Evolutionary conservation across 352 stramenopile species (phyloP).

Genomic region (Aphanomyces euteiches): DNA sequence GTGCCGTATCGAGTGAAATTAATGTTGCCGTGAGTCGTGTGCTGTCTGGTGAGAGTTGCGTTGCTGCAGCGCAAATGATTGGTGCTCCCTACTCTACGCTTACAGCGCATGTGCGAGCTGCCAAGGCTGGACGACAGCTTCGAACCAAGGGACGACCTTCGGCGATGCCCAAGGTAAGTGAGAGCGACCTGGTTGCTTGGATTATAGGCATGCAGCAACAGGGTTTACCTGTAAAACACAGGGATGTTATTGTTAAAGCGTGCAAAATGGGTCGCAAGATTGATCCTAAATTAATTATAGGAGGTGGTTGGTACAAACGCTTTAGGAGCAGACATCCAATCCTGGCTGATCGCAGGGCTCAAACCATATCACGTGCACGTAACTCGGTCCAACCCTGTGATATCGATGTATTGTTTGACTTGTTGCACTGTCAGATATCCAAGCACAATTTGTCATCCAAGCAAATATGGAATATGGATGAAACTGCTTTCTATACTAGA

Average conservation of each 20-base stretch:
- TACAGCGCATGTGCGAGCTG: too few species aligned
- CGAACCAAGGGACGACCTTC: too few species aligned
- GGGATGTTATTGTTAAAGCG: conserved; percentile 30
- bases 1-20: too few species aligned
- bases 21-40: too few species aligned
- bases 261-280: conserved; percentile 14
- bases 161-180: background rate
- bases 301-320: conserved; percentile 33
- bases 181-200: conserved; percentile 32
- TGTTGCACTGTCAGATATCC: background rate
- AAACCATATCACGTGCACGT: conserved; percentile 24
- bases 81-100: too few species aligned
- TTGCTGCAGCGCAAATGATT: too few species aligned
- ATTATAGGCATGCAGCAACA: conserved; percentile 30
- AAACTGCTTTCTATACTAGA: conserved; percentile 32
- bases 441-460: background rate
- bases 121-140: too few species aligned
- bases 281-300: background rate
- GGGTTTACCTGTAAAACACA: conserved; percentile 24
- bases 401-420: conserved; percentile 28
- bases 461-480: conserved; percentile 36
- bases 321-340: conserved; percentile 29
- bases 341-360: conserved; percentile 21
- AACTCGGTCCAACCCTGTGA: conserved; percentile 27
- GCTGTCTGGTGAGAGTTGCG: too few species aligned